Evolutionary conservation across 2,329 filamentous ascomycete genomes (phyloP).

Genomic region (Tolypocladium album): DNA sequence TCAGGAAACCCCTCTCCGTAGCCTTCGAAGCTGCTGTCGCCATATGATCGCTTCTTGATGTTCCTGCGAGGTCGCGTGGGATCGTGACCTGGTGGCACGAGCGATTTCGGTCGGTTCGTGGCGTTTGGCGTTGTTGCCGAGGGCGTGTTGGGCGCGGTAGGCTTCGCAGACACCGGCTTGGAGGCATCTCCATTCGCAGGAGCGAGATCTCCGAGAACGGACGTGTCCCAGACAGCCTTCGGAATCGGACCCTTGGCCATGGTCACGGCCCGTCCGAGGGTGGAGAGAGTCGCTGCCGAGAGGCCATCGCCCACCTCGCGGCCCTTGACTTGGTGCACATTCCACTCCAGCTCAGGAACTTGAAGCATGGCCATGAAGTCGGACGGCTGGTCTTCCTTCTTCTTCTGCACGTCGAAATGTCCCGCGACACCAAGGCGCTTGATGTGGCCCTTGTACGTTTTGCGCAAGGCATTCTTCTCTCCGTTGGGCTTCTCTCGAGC

Average conservation of each 20-base stretch:
- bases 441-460: slow-evolving; percentile 59
- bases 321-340: slow-evolving; percentile 40
- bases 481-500: slow-evolving; percentile 54
- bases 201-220: slow-evolving; percentile 46
- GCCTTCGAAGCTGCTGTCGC: slow-evolving; percentile 63
- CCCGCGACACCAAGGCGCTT: slow-evolving; percentile 52
- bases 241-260: slow-evolving; percentile 48
- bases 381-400: slow-evolving; percentile 38
- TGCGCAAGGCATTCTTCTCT: slow-evolving; percentile 55
- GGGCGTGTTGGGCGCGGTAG: slow-evolving; percentile 44
- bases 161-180: slow-evolving; percentile 32
- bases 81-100: slow-evolving; percentile 29
- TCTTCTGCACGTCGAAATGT: slow-evolving; percentile 47
- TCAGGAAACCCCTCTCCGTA: slow-evolving; percentile 64
- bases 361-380: slow-evolving; percentile 42
- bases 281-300: slow-evolving; percentile 28
- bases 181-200: slow-evolving; percentile 27
- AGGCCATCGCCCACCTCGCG: slow-evolving; percentile 46
- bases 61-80: slow-evolving; percentile 49
- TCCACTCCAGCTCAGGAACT: slow-evolving; percentile 46
- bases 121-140: slow-evolving; percentile 21
- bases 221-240: slow-evolving; percentile 44
- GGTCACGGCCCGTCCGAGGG: slow-evolving; percentile 39
- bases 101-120: slow-evolving; percentile 26
- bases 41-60: slow-evolving; percentile 66